Base-by-base conservation (phyloP, 2,329 filamentous ascomycete genomes). In the Nectriaceae sp. region DNA sequence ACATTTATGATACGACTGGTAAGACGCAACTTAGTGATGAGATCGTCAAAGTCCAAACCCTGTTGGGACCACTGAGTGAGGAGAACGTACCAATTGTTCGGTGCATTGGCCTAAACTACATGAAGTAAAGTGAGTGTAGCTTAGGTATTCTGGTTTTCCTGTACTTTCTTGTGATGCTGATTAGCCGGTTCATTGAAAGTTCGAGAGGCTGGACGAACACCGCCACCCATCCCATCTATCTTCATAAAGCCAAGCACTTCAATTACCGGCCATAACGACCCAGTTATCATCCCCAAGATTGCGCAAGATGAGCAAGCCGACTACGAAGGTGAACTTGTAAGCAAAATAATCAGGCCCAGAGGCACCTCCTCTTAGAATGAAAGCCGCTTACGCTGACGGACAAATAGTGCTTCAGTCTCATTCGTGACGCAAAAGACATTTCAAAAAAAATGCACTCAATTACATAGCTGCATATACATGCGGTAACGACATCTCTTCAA, bases 81-180 rank as follows among this genome's bases (percentile, higher is more conserved):
- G 63, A 66, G 3, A 78, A 83, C 42, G 76, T 84, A 0, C 77
- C 79, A 0, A 80, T 83, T 37, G 58, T 85, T 3, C 66, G 80
- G 18, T 85, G 82, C 54, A 75, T 84, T 11, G 82, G 82, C 0
- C 59, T 85, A 21, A 84, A 85, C 56, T 84, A 84, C 55, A 73
- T 74, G 33, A 82, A 78, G 44, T 82, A 85, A 55, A 79, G 71
- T 74, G 49, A 49, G 66, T 40, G n/a, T n/a, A n/a, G n/a, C n/a
- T n/a, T n/a, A n/a, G n/a, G n/a, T n/a, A n/a, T 3, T 11, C n/a
- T 11, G 35, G 8, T 36, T 15, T 10, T 19, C 42, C 2, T 16
- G 24, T 20, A 11, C 24, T 3, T 35, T 15, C 15, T 11, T 29
- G 33, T 16, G 21, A 21, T 36, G 18, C n/a, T 11, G 21, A 33